A percentile compares a stretch with the other conserved stretches of the same genome.
phyloP scores from a whole-genome alignment of 177 flowering plant species.

The Vitis hybrid region DNA sequence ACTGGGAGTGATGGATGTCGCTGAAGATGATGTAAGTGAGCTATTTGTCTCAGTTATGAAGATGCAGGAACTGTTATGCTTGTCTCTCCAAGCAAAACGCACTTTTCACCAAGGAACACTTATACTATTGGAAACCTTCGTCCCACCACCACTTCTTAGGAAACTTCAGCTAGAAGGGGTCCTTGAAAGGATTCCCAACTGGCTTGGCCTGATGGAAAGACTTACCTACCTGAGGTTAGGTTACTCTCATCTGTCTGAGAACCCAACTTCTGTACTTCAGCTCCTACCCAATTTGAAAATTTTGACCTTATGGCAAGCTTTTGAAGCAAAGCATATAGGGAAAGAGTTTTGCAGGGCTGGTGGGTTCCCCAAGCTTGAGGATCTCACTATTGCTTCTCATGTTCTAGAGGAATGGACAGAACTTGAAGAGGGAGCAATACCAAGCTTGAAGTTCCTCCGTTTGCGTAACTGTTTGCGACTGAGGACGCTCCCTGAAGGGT shows the following conservation, averaged over 20 bases:
- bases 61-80: slow-evolving; percentile 12
- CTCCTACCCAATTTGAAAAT: slow-evolving; percentile 19
- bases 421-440: slow-evolving; percentile 21
- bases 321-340: slow-evolving; percentile 16
- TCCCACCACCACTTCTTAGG: slow-evolving; percentile 17
- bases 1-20: slow-evolving; percentile 19
- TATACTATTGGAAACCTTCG: slow-evolving; percentile 10
- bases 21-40: slow-evolving; percentile 16
- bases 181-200: slow-evolving; percentile 14
- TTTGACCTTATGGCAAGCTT: slow-evolving; percentile 21
- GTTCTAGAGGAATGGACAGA: slow-evolving; percentile 22
- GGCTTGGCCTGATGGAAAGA: slow-evolving; percentile 16
- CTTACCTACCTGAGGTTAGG: slow-evolving; percentile 19
- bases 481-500: slow-evolving; percentile 19
- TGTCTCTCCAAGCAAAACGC: slow-evolving; percentile 21
- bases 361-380: slow-evolving; percentile 21
- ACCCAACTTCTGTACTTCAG: slow-evolving; percentile 14
- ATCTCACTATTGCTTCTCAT: slow-evolving; percentile 15
- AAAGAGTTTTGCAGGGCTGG: slow-evolving; percentile 21
- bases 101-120: background rate
- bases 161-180: slow-evolving; percentile 18
- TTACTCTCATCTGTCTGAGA: slow-evolving; percentile 17
- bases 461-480: slow-evolving; percentile 9
- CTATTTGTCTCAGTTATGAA: slow-evolving; percentile 14
- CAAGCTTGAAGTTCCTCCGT: slow-evolving; percentile 19